Percentiles rank a stretch among this genome's conserved stretches.
These are phyloP conservation scores for Ascobolus immersus DNA, from an alignment of 495 filamentous ascomycete genomes.

Conservation along the genomic window DNA sequence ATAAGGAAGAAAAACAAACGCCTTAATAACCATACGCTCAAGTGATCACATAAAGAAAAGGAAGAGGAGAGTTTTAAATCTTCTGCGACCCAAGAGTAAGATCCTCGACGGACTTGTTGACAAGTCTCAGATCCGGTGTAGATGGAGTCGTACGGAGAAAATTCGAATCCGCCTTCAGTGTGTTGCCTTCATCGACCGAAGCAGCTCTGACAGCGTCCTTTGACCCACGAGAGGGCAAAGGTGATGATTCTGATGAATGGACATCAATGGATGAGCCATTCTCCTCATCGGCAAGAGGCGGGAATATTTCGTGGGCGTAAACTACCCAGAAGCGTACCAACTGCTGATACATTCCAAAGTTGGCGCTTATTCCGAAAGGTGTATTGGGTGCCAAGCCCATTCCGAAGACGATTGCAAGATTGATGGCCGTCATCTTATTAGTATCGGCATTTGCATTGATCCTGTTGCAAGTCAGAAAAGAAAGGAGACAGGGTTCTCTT, in stretches of 20 bases:
- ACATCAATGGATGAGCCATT: constrained; percentile 12
- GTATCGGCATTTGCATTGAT: constrained; percentile 12
- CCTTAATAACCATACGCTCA: no score
- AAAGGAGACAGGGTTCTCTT: neutral
- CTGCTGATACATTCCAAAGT: constrained; percentile 15
- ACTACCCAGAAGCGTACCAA: constrained; percentile 16
- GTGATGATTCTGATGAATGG: constrained; percentile 11
- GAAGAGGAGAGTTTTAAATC: no score
- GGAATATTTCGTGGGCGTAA: constrained; percentile 13
- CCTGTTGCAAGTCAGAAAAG: constrained; percentile 3
- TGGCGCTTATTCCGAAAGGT: constrained; percentile 14
- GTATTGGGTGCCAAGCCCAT: constrained; percentile 16
- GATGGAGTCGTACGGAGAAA: no score
- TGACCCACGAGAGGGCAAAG: no score
- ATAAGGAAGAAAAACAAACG: no score
- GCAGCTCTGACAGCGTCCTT: no score
- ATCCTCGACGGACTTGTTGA: no score
- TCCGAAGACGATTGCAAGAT: constrained; percentile 18
- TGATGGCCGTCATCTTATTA: constrained; percentile 17
- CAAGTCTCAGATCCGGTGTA: no score
- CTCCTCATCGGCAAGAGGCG: constrained; percentile 14
- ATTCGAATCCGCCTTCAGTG: no score
- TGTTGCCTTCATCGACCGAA: no score
- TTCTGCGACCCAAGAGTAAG: no score
- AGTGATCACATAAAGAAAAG: no score